These are phyloP conservation scores for Magnaporthiopsis incrustans DNA, from an alignment of 2,329 filamentous ascomycete genomes.

Conservation along the genomic window DNA sequence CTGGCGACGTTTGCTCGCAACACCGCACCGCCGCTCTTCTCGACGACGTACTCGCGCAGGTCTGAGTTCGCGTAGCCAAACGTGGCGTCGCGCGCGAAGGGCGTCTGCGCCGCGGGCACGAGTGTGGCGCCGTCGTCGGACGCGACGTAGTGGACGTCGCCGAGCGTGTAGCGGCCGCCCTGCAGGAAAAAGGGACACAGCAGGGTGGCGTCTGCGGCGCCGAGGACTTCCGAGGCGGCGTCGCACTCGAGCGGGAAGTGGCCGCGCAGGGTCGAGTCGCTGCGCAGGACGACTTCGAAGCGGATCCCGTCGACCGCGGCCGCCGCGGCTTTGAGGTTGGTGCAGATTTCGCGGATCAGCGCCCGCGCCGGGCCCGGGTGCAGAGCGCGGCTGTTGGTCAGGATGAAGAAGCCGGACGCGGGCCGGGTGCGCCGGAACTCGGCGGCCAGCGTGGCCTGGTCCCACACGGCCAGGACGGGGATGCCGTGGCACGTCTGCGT, in stretches of 20 bases:
- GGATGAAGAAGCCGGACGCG: conserved; percentile 47
- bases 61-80: conserved; percentile 50
- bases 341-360: conserved; percentile 43
- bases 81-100: conserved; percentile 48
- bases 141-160: conserved; percentile 50
- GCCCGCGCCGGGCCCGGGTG: conserved; percentile 36
- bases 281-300: conserved; percentile 48
- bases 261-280: conserved; percentile 66
- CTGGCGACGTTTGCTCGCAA: conserved; percentile 29
- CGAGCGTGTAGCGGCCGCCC: conserved; percentile 48
- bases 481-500: conserved; percentile 55
- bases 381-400: conserved; percentile 51
- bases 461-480: conserved; percentile 46
- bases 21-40: conserved; percentile 41
- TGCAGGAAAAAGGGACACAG: conserved; percentile 52
- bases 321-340: conserved; percentile 37
- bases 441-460: conserved; percentile 29
- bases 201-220: conserved; percentile 42
- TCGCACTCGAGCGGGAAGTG: conserved; percentile 87
- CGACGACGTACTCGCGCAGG: conserved; percentile 41
- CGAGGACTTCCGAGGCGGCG: conserved; percentile 41
- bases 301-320: conserved; percentile 21
- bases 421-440: conserved; percentile 32
- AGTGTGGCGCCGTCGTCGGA: conserved; percentile 33
- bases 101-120: conserved; percentile 43